These are phyloP conservation scores for Fusarium sp. DNA, from an alignment of 2,329 filamentous ascomycete genomes.

Conservation along the genomic window DNA sequence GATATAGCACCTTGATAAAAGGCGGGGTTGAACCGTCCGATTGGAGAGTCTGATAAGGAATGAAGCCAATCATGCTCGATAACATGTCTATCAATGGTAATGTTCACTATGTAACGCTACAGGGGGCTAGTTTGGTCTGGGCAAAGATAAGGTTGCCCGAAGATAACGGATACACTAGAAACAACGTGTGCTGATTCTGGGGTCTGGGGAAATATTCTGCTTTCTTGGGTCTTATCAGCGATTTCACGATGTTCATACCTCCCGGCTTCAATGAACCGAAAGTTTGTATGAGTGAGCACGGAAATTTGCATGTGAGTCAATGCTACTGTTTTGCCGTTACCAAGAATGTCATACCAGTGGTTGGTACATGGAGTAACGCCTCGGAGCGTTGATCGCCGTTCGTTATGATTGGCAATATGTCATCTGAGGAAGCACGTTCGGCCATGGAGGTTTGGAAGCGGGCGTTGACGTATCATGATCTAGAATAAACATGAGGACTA, in stretches of 20 bases:
- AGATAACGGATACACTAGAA: not conserved
- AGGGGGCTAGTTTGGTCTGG: not conserved
- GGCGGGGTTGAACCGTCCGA: not conserved
- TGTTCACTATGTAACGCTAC: not conserved
- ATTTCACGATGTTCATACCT: too few relatives aligned
- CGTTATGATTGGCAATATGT: too few relatives aligned
- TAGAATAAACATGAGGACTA: not conserved
- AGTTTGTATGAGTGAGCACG: fast-evolving
- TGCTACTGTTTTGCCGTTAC: not conserved
- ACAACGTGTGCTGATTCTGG: not conserved
- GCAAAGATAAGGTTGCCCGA: not conserved
- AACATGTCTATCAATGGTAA: not conserved
- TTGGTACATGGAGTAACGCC: too few relatives aligned
- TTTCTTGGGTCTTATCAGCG: not conserved
- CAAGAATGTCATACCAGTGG: too few relatives aligned
- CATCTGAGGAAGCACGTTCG: too few relatives aligned
- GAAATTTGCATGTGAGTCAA: not conserved
- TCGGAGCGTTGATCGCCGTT: too few relatives aligned
- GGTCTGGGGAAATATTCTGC: not conserved
- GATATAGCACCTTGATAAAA: not conserved
- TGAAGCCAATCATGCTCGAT: not conserved
- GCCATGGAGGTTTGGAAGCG: too few relatives aligned
- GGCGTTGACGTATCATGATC: not conserved
- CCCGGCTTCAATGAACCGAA: not conserved
- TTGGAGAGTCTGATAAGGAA: not conserved